phyloP scores from a whole-genome alignment of 768 basidiomycete species.

The Epithele typhae region DNA sequence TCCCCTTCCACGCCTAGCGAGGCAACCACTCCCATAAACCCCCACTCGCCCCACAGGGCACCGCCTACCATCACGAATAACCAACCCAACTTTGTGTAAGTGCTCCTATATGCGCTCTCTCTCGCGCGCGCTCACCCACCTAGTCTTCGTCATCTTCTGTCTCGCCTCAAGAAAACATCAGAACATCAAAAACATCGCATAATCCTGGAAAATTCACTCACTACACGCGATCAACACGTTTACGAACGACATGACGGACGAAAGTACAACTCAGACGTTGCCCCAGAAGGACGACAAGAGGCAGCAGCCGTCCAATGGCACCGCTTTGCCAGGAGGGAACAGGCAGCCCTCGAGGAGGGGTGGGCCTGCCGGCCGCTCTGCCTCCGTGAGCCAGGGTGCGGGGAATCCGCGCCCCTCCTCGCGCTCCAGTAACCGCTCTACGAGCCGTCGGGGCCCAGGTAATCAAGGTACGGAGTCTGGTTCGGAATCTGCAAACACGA shows the following conservation, averaged over 20 bases:
- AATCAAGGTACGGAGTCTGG: conserved; percentile 53
- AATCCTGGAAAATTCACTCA: conserved; percentile 39
- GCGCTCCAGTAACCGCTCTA: conserved; percentile 62
- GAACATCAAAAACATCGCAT: conserved; percentile 36
- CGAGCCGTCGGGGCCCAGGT: conserved; percentile 18
- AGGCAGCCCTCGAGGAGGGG: conserved; percentile 58
- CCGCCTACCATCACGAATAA: conserved; percentile 47
- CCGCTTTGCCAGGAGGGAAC: conserved; percentile 29
- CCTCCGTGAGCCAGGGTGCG: conserved; percentile 21
- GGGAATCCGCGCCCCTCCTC: conserved; percentile 58
- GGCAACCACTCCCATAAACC: conserved; percentile 53
- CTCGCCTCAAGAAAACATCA: conserved; percentile 12
- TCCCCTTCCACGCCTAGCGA: conserved; percentile 48
- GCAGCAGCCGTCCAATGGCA: conserved; percentile 34
- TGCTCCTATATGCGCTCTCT: conserved; percentile 1
- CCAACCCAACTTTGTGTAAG: conserved; percentile 35
- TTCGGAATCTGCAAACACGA: conserved; percentile 64
- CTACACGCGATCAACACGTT: conserved; percentile 34
- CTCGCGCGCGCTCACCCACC: conserved; percentile 13
- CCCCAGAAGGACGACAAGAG: conserved; percentile 77
- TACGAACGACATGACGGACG: conserved; percentile 90
- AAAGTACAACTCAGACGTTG: conserved; percentile 53
- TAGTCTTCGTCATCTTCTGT: conserved; percentile 18
- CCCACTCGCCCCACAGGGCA: conserved; percentile 92
- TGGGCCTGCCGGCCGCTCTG: conserved; percentile 11